Evolutionary conservation across 495 filamentous ascomycete genomes (phyloP), one percentile per base, ranked within the genome.

Genomic region (Bacidia gigantensis): DNA sequence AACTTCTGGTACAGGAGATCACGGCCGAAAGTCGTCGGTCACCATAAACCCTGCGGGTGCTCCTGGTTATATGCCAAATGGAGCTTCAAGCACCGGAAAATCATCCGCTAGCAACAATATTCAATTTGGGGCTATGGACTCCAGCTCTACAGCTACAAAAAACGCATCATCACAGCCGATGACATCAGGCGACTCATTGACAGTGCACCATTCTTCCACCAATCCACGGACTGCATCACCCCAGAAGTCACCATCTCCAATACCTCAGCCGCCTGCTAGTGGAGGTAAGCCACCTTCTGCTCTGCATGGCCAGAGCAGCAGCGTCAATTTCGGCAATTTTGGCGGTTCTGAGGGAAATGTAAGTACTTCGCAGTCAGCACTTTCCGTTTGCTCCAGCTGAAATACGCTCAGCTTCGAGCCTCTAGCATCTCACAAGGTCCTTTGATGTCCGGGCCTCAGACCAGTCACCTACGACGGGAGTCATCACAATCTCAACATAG

Each of bases 1-100:
- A 46, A 73, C 80, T 60, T 75, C 81, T 46, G 64, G 69, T 45
- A 45, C 62, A 17, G 70, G 67, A 51, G 84, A 90, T 56, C 89
- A 96, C 70, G 75, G 69, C 55, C 78, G 86, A 54, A 92, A 92
- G 69, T 80, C 80, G 50, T 90, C 87, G 17, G 83, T 95, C 52
- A 92, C 86, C 51, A 93, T 95, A 69, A 88, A 75, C 61, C 82
- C 87, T 46, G 78, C 81, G 55, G 84, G 84, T 35, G 77, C 85
- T 12, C 82, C 74, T 50, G 81, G 81, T 55, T 82, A 82, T 57
- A 78, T 81, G 49, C 77, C 83, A 25, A 92, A 93, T 70, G 86
- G 87, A 56, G 80, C 78, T 45, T 75, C 81, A 3, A 71, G 75
- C 40, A 71, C 67, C 40, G 75, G 75, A 43, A 66, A 66, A 58